Conservation (phyloP, 2,329 filamentous ascomycete genomes). For the Pseudocercospora macadamiae region DNA sequence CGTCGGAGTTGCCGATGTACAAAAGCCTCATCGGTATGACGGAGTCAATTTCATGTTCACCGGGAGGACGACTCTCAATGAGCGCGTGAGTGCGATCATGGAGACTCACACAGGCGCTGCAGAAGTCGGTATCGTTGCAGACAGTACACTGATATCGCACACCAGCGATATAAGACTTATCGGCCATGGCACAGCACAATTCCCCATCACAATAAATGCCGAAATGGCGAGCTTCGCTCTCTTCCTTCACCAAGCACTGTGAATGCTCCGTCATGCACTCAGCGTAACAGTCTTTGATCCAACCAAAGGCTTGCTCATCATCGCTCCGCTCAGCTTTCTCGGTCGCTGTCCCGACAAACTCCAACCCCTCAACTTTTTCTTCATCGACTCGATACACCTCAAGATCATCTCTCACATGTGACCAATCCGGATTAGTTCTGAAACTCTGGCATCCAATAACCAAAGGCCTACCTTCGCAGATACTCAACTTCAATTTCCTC, state of each 20-base stretch:
- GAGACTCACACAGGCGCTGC: not conserved
- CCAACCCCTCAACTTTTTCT: not conserved
- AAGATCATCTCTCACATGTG: not conserved
- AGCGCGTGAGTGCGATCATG: not conserved
- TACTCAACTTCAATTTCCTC: not conserved
- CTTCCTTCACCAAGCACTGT: not conserved
- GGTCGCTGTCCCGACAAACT: not conserved
- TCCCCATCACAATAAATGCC: not conserved
- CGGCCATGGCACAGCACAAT: not conserved
- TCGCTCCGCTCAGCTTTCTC: not conserved
- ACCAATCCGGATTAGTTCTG: not conserved
- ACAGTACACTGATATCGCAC: not conserved
- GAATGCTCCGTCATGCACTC: not conserved
- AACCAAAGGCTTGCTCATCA: not conserved
- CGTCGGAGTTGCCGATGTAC: not conserved
- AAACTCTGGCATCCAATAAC: not conserved
- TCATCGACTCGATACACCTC: not conserved
- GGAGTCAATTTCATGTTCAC: not conserved
- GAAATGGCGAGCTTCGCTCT: not conserved
- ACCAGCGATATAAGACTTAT: not conserved
- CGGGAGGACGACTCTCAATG: not conserved
- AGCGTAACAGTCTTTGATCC: not conserved
- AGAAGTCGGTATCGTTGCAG: not conserved
- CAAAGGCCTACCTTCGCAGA: not conserved
- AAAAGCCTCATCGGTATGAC: not conserved